Conservation (phyloP, 2,329 filamentous ascomycete genomes). For the Fusarium chaquense region DNA sequence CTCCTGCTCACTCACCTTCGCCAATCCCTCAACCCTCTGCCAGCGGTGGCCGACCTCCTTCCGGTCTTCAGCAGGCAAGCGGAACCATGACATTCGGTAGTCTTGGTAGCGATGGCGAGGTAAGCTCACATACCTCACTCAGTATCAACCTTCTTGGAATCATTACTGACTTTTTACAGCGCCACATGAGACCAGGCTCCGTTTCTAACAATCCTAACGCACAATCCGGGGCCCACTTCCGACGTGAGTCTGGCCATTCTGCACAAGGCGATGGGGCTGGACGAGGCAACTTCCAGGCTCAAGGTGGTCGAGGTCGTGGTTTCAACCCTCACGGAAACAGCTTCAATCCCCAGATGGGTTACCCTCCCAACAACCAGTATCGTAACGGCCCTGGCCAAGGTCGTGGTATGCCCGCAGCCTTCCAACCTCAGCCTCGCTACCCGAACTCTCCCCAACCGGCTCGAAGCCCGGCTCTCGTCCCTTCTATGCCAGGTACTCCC, state of each 20-base stretch:
- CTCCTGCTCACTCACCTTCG: constrained; percentile 88
- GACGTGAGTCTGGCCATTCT: constrained; percentile 88
- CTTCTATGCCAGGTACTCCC: constrained; percentile 75
- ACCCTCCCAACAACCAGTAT: constrained; percentile 58
- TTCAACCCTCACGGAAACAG: constrained; percentile 59
- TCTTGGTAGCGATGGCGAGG: constrained; percentile 82
- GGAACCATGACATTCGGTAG: constrained; percentile 84
- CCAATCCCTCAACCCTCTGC: constrained; percentile 91
- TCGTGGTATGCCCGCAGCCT: constrained; percentile 64
- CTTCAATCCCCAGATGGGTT: constrained; percentile 62
- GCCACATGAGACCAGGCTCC: constrained; percentile 76
- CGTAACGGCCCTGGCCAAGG: constrained; percentile 60
- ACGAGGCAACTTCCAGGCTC: constrained; percentile 65
- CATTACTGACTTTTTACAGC: constrained; percentile 57
- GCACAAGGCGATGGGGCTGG: constrained; percentile 68
- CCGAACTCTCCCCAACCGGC: constrained; percentile 74
- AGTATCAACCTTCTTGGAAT: constrained; percentile 1
- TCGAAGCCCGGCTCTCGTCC: constrained; percentile 74
- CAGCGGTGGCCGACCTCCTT: constrained; percentile 87
- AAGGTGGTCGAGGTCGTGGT: constrained; percentile 63
- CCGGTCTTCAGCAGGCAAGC: constrained; percentile 76
- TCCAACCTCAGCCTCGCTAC: constrained; percentile 60
- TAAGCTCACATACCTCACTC: constrained; percentile 57
- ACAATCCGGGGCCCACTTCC: constrained; percentile 78
- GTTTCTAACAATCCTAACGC: constrained; percentile 71